Conservation (phyloP, 495 filamentous ascomycete genomes). For the Lasiosphaeria hispida region DNA sequence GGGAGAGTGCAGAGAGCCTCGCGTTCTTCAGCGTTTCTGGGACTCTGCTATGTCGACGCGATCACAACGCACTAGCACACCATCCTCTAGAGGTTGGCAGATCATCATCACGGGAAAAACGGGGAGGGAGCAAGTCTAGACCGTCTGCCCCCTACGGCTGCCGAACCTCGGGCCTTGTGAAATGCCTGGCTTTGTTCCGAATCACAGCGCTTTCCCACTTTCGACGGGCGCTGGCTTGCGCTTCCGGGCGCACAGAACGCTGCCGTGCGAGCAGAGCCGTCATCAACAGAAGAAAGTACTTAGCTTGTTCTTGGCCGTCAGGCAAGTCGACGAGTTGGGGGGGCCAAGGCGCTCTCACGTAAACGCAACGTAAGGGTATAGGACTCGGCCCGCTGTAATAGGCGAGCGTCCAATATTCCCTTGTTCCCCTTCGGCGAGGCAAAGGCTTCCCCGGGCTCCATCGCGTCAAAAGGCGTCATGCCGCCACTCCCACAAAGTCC, state of each 20-base stretch:
- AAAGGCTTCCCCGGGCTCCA: constrained; percentile 13
- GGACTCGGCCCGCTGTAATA: background rate
- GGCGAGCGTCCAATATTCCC: constrained; percentile 4
- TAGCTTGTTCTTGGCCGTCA: background rate
- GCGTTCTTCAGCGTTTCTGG: constrained; percentile 1
- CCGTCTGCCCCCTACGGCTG: background rate
- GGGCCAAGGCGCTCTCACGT: constrained; percentile 22
- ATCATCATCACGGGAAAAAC: constrained; percentile 13
- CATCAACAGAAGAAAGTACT: constrained; percentile 15
- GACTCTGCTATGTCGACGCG: constrained; percentile 10
- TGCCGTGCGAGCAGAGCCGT: background rate
- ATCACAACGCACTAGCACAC: constrained; percentile 13
- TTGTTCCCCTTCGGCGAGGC: background rate
- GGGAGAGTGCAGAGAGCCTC: background rate
- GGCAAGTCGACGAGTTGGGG: constrained; percentile 17
- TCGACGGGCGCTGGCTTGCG: background rate
- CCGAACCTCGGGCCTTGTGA: constrained; percentile 4
- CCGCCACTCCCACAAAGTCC: constrained; percentile 21
- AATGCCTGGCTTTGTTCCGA: background rate
- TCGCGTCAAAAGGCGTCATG: constrained; percentile 27
- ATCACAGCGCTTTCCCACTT: constrained; percentile 1
- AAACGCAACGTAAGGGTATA: constrained; percentile 25
- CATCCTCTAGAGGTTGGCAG: constrained; percentile 13
- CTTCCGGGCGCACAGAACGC: background rate
- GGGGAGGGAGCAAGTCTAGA: constrained; percentile 4